Percentiles rank a stretch among this genome's conserved stretches.
These are phyloP conservation scores for Epichloe baconii DNA, from an alignment of 2,329 filamentous ascomycete species.

Conservation along the genomic window DNA sequence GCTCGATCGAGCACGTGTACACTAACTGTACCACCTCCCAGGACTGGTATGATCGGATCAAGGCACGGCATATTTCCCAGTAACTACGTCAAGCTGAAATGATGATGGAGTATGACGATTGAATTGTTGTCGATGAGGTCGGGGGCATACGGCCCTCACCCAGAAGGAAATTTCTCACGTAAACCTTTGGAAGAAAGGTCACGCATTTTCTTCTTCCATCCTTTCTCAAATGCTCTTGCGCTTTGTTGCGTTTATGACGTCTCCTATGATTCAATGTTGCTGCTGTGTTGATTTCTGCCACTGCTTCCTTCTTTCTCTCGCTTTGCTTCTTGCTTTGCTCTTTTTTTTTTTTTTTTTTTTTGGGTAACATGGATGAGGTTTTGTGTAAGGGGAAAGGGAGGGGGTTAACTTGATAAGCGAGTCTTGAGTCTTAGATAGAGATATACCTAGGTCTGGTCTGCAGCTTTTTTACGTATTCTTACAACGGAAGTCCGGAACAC, in stretches of 20 bases:
- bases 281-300: background rate
- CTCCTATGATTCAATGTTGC: background rate
- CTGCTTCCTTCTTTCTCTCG: background rate
- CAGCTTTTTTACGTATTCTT: background rate
- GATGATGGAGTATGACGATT: slow-evolving; percentile 22
- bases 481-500: background rate
- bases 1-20: background rate
- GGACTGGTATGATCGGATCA: slow-evolving; percentile 79
- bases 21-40: slow-evolving; percentile 16
- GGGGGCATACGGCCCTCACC: background rate
- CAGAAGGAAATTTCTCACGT: background rate
- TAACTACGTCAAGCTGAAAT: slow-evolving; percentile 57
- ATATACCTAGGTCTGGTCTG: slow-evolving; percentile 2
- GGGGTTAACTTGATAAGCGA: background rate
- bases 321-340: background rate
- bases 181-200: too few relatives aligned
- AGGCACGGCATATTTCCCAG: slow-evolving; percentile 89
- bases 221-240: too few relatives aligned
- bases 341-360: background rate
- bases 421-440: slow-evolving; percentile 1
- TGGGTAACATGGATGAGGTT: background rate
- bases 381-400: background rate
- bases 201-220: too few relatives aligned
- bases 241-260: too few relatives aligned
- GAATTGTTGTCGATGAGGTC: background rate